phyloP scores from a whole-genome alignment of 164 flowering plant species.

The Stephania japonica region DNA sequence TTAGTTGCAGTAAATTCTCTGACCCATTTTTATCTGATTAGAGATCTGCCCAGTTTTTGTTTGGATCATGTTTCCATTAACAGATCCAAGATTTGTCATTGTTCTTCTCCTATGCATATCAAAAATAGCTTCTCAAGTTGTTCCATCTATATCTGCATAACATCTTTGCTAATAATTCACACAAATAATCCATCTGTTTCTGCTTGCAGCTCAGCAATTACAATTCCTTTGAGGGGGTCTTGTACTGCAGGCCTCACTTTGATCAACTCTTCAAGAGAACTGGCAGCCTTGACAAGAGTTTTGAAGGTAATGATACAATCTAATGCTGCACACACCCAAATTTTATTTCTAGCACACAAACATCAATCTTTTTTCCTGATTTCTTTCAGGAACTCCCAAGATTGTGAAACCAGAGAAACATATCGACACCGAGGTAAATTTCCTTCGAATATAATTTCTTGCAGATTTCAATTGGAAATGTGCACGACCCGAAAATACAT shows the following conservation, averaged over 20 bases:
- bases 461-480: background rate
- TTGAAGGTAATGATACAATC: conserved; percentile 53
- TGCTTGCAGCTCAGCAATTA: conserved; percentile 77
- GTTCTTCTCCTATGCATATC: background rate
- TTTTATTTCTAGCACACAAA: background rate
- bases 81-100: background rate
- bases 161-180: too few relatives aligned
- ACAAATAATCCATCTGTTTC: conserved; percentile 4
- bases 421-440: conserved; percentile 54
- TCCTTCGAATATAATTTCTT: background rate
- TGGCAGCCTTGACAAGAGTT: conserved; percentile 91
- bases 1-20: background rate
- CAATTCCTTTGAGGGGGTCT: conserved; percentile 92
- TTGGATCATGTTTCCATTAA: background rate
- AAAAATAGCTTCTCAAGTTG: too few relatives aligned
- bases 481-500: background rate
- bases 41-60: background rate
- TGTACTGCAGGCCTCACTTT: conserved; percentile 93
- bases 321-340: background rate
- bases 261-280: conserved; percentile 90
- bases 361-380: background rate
- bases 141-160: too few relatives aligned
- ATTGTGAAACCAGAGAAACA: conserved; percentile 65
- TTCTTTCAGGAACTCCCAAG: conserved; percentile 72
- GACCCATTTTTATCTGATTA: background rate